phyloP scores from a whole-genome alignment of 345 rosid species.

The Erucastrum elatum region DNA sequence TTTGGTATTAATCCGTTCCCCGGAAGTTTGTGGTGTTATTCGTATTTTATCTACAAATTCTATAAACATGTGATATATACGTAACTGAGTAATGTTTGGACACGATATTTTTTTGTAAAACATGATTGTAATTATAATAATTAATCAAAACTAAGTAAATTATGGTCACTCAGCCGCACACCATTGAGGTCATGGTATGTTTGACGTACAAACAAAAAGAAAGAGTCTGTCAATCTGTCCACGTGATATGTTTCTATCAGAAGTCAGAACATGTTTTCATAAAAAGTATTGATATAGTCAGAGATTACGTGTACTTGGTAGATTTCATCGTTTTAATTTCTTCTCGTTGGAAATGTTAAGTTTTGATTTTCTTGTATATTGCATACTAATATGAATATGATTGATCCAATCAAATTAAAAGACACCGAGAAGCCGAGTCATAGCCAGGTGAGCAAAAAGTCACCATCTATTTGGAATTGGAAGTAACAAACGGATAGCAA shows the following conservation, averaged over 20 bases:
- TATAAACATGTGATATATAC: neutral
- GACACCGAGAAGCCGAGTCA: no score
- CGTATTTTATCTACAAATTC: neutral
- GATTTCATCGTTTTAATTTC: neutral
- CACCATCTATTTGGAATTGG: slow-evolving; percentile 14
- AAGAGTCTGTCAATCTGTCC: neutral
- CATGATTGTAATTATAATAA: neutral
- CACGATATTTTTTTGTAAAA: neutral
- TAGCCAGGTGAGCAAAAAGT: slow-evolving; percentile 34
- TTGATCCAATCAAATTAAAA: no score
- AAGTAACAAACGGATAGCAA: neutral
- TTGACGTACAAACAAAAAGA: slow-evolving; percentile 4
- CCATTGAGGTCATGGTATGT: neutral
- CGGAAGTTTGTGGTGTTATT: neutral
- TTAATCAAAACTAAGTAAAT: neutral
- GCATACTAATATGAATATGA: no score
- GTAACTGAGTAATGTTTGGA: neutral
- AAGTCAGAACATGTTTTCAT: neutral
- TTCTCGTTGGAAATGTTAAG: neutral
- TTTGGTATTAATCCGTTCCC: neutral
- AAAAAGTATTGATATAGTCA: neutral
- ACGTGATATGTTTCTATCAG: neutral
- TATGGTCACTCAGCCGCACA: neutral
- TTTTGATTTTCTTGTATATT: neutral
- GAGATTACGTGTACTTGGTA: neutral